Percentiles rank a stretch among this genome's conserved stretches.
phyloP scores from a whole-genome alignment of 805 yeast species.

The Jamesozyma gamospora region DNA sequence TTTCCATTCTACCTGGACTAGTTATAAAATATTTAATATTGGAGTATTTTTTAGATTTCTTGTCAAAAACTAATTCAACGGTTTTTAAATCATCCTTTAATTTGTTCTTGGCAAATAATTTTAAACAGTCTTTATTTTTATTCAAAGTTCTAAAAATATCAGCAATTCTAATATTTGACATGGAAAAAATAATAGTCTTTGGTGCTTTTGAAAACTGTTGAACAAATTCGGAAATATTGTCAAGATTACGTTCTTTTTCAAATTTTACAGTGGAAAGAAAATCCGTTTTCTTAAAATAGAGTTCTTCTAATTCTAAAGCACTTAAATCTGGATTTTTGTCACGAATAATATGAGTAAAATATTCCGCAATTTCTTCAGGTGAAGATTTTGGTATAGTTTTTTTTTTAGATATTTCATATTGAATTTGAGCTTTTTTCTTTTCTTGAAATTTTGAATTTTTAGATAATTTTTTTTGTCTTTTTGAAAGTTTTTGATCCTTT shows the following conservation, averaged over 20 bases:
- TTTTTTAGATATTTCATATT: slow-evolving; percentile 52
- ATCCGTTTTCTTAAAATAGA: slow-evolving; percentile 45
- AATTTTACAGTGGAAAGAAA: slow-evolving; percentile 56
- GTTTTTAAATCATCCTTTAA: slow-evolving; percentile 45
- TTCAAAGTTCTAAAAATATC: slow-evolving; percentile 63
- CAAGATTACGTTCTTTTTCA: slow-evolving; percentile 42
- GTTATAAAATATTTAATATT: slow-evolving; percentile 21
- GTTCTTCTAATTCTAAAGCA: slow-evolving; percentile 62
- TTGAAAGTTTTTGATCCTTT: slow-evolving; percentile 18
- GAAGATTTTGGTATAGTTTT: slow-evolving; percentile 42
- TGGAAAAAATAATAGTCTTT: slow-evolving; percentile 42
- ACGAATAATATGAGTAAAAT: slow-evolving; percentile 51
- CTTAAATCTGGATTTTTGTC: slow-evolving; percentile 56
- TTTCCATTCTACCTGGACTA: slow-evolving; percentile 27
- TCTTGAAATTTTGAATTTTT: slow-evolving; percentile 38
- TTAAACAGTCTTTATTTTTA: slow-evolving; percentile 46
- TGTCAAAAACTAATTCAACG: slow-evolving; percentile 16
- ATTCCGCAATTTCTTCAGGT: slow-evolving; percentile 57
- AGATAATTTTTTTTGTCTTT: slow-evolving; percentile 26
- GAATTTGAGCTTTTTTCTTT: slow-evolving; percentile 60
- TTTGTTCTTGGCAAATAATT: slow-evolving; percentile 67
- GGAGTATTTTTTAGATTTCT: slow-evolving; percentile 4
- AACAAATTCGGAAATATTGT: slow-evolving; percentile 47
- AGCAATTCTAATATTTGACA: slow-evolving; percentile 82
- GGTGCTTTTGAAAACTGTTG: slow-evolving; percentile 38